Evolutionary conservation across 371 early-diverging fungal genomes (phyloP), one percentile per base, ranked within the genome.

Genomic region (Batkoa obscura): DNA sequence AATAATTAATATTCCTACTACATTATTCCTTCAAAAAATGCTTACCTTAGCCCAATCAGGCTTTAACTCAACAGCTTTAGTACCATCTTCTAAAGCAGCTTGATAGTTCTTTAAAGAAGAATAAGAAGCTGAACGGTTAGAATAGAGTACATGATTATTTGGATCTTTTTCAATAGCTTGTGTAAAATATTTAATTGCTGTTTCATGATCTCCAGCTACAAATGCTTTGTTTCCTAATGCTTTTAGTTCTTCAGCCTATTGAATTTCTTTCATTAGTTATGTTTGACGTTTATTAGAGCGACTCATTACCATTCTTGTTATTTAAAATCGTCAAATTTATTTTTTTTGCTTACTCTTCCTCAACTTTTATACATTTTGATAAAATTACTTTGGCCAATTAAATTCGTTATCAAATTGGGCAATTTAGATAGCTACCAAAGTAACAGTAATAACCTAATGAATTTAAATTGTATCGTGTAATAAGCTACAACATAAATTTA

Each of bases 101-200:
- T 70, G 63, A 61, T 80, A 90, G 52, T 83, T 59, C 60, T 79
- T 80, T 55, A 78, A 65, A 53, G 79, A 78, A 42, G 89, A 72
- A 59, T 84, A 84, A 50, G 80, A 68, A 12, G 88, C 91, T 6
- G 91, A 88, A 56, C 89, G 76, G 75, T 90, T 90, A 2, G 89
- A 88, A 66, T 80, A 91, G 37, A 91, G 72, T 38, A 91, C 86
- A 62, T 90, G 88, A 75, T 90, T 94, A 30, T 66, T 60, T 12
- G 87, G 71, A 55, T 89, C 94, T 15, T 75, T 60, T 10, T 73
- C 73, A 51, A 93, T 82, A n/a, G 86, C 86, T 60, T 85, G 62
- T 43, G 82, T 72, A 56, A 86, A 92, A 17, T 72, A 65, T 38
- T 71, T 63, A 50, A 89, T 68, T 2, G 93, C 90, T 56, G 78